Percentiles rank a stretch among this genome's conserved stretches.
These are phyloP conservation scores for Daedalea quercina DNA, from an alignment of 768 basidiomycete species.

Conservation along the genomic window DNA sequence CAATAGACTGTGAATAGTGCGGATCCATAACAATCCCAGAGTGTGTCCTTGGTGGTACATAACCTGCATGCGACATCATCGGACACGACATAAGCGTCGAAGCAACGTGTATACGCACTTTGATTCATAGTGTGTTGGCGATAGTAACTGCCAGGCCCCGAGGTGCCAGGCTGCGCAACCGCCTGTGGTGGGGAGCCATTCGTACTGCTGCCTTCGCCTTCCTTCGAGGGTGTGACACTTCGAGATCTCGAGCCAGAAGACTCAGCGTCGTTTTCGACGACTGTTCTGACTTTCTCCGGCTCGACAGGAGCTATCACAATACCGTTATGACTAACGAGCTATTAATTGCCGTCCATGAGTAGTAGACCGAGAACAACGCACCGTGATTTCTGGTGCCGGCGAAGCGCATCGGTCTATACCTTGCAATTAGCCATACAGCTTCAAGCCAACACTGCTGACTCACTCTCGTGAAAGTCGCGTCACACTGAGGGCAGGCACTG, in stretches of 20 bases:
- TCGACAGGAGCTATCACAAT: constrained; percentile 50
- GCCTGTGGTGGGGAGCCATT: constrained; percentile 20
- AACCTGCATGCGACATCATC: constrained; percentile 25
- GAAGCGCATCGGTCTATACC: constrained; percentile 72
- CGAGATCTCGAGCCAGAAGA: constrained; percentile 39
- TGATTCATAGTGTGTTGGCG: constrained; percentile 52
- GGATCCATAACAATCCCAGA: constrained; percentile 36
- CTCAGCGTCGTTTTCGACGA: constrained; percentile 21
- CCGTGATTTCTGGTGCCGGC: constrained; percentile 77
- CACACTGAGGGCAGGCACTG: constrained; percentile 74
- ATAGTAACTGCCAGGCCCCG: constrained; percentile 48
- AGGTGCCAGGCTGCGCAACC: constrained; percentile 23
- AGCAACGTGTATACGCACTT: constrained; percentile 23
- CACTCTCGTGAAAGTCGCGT: constrained; percentile 75
- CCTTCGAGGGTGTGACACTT: constrained; percentile 42
- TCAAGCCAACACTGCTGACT: constrained; percentile 19
- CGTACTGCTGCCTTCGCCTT: constrained; percentile 19
- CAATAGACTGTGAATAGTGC: constrained; percentile 32
- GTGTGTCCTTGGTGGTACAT: constrained; percentile 28
- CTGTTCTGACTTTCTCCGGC: constrained; percentile 17
- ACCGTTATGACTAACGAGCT: constrained; percentile 51
- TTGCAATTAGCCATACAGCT: not conserved
- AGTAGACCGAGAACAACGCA: constrained; percentile 24
- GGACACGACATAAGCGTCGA: not conserved
- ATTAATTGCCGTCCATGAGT: not conserved